Base-by-base conservation (phyloP, 2,329 filamentous ascomycete species). In the Colletotrichum zoysiae region DNA sequence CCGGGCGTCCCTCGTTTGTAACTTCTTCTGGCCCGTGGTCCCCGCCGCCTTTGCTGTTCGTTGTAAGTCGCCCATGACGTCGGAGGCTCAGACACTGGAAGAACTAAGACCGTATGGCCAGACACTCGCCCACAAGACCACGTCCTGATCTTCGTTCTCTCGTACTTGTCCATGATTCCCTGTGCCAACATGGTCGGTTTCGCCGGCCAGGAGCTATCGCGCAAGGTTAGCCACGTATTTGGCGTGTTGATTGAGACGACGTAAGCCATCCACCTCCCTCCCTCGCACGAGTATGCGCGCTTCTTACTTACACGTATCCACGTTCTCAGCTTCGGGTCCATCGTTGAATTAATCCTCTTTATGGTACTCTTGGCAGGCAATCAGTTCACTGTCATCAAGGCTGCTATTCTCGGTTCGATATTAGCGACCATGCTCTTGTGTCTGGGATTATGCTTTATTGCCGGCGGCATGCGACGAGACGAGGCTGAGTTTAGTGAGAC, bases 321-420 rank as follows among this genome's bases (percentile, higher is more conserved):
- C n/a, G 16, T 20, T 40, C 23, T 0, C 26, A 86, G 84, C 0
- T 79, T 95, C 63, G 93, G 92, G 2, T 93, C 92, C 0, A 82
- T 95, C 12, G 93, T 96, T 64, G 94, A 97, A 78, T 91, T 97
- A 68, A 88, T 97, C 58, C 83, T 97, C 40, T 96, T 97, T 81
- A 92, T 95, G 84, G 88, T 95, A 2, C 83, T 97, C 56, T 85
- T 96, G 5, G 80, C 79, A 14, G 80, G 84, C 2, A 75, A 84
- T 63, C 81, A 84, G 79, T 90, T 92, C 71, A 85, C 87, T n/a
- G 92, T 96, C 75, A 93, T 97, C 76, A 90, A 94, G 78, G 93
- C 93, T 65, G 94, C 94, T 35, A 95, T 97, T 67, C 83, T 97
- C 0, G 94, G 94, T 46, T 95, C 93, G 0, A 92, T 97, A 56